Base-by-base conservation (phyloP, 805 yeast genomes). In the Clavispora vitiphila region DNA sequence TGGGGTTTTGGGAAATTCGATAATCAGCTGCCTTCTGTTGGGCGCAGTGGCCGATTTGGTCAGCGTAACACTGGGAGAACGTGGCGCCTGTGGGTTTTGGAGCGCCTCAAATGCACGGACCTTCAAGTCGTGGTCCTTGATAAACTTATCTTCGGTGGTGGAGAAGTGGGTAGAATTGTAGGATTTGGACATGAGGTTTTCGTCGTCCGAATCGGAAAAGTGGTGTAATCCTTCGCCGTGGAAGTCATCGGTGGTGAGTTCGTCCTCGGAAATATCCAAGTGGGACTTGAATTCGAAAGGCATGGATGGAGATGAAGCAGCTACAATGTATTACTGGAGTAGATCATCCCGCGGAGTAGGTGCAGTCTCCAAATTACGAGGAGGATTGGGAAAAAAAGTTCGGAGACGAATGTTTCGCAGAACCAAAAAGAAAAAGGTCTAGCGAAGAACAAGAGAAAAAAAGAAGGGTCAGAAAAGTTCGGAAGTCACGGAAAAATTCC, bases 51-150 rank as follows among this genome's bases (percentile, higher is more conserved):
- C 32, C 4, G 32, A 29, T 10, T 29, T 29, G 14, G 39, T 32
- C 37, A 39, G 37, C 26, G 36, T 22, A 14, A 67, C 76, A 19
- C 69, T 58, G 34, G 77, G 58, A 49, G 67, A 58, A 4, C 78
- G 76, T 51, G 44, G 36, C 37, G 47, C 38, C 37, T 35, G 20
- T 43, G 53, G 48, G 41, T 38, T 38, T 44, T 48, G 68, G 30
- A 77, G 58, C 26, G 76, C 69, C 44, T 76, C 76, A 46, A 80
- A 67, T 0, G 88, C 86, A 44, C 73, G 70, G 27, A 78, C 57
- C 53, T 83, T 83, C 51, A 85, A 79, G 48, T 82, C 87, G 44
- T 81, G 81, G 39, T 80, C 88, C 53, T 73, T 74, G 51, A 83
- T 67, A 53, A 71, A 67, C 53, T 71, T 72, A 49, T 83, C 90